Conservation (phyloP, 2,329 filamentous ascomycete genomes). For the Phaeosphaeria sp. region DNA sequence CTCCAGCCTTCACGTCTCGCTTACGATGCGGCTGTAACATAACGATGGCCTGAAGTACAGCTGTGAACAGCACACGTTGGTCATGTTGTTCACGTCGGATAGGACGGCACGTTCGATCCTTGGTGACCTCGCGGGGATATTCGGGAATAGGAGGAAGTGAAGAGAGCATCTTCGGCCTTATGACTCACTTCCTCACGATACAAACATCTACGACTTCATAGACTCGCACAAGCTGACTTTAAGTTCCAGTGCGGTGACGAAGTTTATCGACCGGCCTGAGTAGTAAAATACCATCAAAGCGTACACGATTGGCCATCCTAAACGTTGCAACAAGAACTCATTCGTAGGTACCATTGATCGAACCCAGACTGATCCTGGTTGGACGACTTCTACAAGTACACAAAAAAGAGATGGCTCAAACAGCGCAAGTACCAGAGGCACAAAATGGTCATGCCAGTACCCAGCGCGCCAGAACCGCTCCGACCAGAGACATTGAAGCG, state of each 20-base stretch:
- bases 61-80: not conserved
- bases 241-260: no score
- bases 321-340: not conserved
- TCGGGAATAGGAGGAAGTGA: not conserved
- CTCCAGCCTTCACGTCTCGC: no score
- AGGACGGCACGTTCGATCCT: not conserved
- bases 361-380: not conserved
- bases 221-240: not conserved
- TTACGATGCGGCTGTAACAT: no score
- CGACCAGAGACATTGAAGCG: not conserved
- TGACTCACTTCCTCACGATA: not conserved
- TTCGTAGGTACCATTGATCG: not conserved
- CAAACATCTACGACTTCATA: not conserved
- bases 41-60: no score
- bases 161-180: not conserved
- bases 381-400: not conserved
- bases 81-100: not conserved
- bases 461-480: not conserved
- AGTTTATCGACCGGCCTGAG: no score
- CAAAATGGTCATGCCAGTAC: not conserved
- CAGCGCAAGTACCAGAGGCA: not conserved
- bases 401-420: not conserved
- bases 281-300: no score
- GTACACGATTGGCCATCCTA: not conserved
- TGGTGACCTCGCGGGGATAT: not conserved